Conservation (phyloP, 2,329 filamentous ascomycete species). For the Fusarium tanahbumbuense region DNA sequence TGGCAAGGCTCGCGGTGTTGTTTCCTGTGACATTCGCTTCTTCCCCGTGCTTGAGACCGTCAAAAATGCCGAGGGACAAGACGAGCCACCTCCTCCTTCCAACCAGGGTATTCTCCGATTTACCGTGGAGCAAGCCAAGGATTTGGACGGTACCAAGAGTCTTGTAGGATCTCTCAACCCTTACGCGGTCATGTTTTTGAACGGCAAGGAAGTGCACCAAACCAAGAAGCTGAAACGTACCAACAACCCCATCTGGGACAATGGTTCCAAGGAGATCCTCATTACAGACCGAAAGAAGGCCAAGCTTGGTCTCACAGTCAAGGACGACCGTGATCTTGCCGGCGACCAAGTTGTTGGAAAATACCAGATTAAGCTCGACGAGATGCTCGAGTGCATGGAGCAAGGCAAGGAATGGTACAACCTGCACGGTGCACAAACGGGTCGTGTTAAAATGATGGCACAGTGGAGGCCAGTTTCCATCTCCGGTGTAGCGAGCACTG, state of each 20-base stretch:
- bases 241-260: conserved; percentile 96
- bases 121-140: conserved; percentile 95
- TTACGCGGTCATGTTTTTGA: conserved; percentile 88
- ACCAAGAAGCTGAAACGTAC: conserved; percentile 96
- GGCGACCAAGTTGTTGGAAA: conserved; percentile 87
- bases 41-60: conserved; percentile 87
- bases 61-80: conserved; percentile 79
- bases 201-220: conserved; percentile 88
- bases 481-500: conserved; percentile 81
- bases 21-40: conserved; percentile 88
- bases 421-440: conserved; percentile 81
- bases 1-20: conserved; percentile 82
- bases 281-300: conserved; percentile 94
- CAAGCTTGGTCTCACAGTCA: conserved; percentile 90
- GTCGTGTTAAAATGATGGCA: conserved; percentile 88
- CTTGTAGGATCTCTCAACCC: conserved; percentile 91
- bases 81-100: conserved; percentile 84
- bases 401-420: conserved; percentile 98
- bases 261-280: conserved; percentile 91
- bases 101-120: conserved; percentile 95
- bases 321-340: conserved; percentile 90
- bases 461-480: conserved; percentile 97
- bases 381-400: conserved; percentile 89
- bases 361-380: conserved; percentile 95
- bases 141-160: conserved; percentile 92